Evolutionary conservation across 805 yeast species (phyloP), one percentile per base, ranked within the genome.

Genomic region (Pichia nakasei): DNA sequence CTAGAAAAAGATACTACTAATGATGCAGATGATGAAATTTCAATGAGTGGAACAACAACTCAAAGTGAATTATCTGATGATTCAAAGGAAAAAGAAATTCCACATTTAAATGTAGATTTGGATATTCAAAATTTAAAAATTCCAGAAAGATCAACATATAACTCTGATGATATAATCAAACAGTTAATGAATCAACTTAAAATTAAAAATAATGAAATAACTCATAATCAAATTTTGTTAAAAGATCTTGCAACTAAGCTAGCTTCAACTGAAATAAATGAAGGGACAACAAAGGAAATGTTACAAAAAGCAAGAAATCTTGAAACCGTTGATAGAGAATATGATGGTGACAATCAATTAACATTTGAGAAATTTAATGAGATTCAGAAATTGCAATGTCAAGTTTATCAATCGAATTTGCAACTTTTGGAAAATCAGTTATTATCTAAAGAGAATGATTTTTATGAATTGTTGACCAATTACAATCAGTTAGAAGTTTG

Each of bases 21-120:
- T 19, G 43, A 41, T 41, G 43, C 38, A 5, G 43, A 41, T 27
- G 43, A 41, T 35, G 43, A 41, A 9, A 12, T 37, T 22, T 5
- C 17, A 12, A 11, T 29, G 17, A 24, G 9, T 24, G 8, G 32
- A 2, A 24, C 27, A 24, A 24, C 7, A n/a, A n/a, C n/a, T n/a
- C n/a, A n/a, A n/a, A n/a, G n/a, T n/a, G n/a, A n/a, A n/a, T n/a
- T n/a, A n/a, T n/a, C n/a, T n/a, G n/a, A 29, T 9, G 32, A 29
- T 29, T 12, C 17, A 29, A 11, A 24, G 11, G 27, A 24, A 11
- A 24, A 24, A 8, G 7, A 24, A 8, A 24, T 8, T 8, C 11
- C 27, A 8, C 7, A 24, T 24, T 8, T 24, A 8, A 24, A 24
- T 24, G 27, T 8, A 29, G 15, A n/a, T 6, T 18, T 18, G 20